Evolutionary conservation across 2,329 filamentous ascomycete genomes (phyloP), one percentile per base, ranked within the genome.

Genomic region (Chaetomium strumarium): DNA sequence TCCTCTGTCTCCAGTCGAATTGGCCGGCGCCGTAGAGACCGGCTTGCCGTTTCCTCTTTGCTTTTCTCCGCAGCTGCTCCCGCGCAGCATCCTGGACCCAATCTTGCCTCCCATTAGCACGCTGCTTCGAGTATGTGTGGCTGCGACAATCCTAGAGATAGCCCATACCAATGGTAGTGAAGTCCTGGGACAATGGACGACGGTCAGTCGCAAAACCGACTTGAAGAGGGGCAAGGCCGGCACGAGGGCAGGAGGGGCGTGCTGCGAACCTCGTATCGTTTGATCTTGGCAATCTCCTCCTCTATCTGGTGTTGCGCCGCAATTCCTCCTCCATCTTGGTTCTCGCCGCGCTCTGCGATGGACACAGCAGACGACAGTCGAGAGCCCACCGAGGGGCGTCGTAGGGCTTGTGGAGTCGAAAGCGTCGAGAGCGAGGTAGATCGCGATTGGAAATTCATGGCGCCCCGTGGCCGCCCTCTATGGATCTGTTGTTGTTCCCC

Each of bases 61-160:
- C 80, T 63, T 88, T 88, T 56, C 92, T 83, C 51, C 91, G 83
- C 43, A 88, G 75, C 67, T 95, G 89, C 68, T 96, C 93, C 58
- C 91, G 86, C 33, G 90, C 86, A 11, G 92, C 91, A 79, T 99
- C 93, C 69, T 99, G 92, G 0, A 99, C 92, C 93, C 93, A 99
- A 71, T 99, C 93, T 81, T 77, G 46, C 46, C 39, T 53, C 17
- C 30, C 45, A 62, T 75, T 64, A 76, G 68, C 66, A 63, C 46
- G 38, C 42, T 10, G 50, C 7, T 37, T 44, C 52, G 53, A 43
- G 41, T 8, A 10, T 52, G 30, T 14, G 40, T 12, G 17, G 11
- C 30, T 19, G 30, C 20, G 16, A 16, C 16, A 31, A 16, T 14
- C 9, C 12, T 17, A 31, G 12, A 56, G 46, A 53, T 53, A 40